Conservation (phyloP, 768 basidiomycete species). For the Tylopilus sp. region DNA sequence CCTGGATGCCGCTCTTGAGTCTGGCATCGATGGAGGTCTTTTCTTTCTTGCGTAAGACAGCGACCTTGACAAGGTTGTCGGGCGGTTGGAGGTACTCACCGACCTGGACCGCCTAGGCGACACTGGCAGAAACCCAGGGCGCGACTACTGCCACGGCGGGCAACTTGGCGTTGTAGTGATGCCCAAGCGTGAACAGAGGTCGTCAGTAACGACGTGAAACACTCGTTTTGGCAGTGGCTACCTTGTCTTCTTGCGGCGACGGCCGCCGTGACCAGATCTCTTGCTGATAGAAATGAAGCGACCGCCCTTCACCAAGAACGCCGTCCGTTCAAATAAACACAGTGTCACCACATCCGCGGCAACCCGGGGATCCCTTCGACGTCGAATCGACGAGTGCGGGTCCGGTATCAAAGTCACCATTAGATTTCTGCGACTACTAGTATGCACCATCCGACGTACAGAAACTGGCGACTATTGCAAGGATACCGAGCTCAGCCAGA, state of each 20-base stretch:
- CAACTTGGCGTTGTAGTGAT: no score
- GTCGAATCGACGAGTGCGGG: neutral
- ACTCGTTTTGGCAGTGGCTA: no score
- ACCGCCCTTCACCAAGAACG: no score
- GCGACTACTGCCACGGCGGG: conserved; percentile 41
- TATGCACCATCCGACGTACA: neutral
- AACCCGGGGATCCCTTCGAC: no score
- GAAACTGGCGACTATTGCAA: neutral
- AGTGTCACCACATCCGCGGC: no score
- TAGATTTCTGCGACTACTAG: no score
- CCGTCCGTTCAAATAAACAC: no score
- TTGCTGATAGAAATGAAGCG: no score
- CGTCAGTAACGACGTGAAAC: no score
- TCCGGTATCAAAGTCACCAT: neutral
- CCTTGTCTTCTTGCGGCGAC: no score
- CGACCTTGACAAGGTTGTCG: conserved; percentile 87
- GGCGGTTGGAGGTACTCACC: conserved; percentile 91
- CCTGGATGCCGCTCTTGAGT: conserved; percentile 86
- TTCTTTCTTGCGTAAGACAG: conserved; percentile 90
- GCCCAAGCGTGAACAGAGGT: no score
- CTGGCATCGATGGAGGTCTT: conserved; percentile 91
- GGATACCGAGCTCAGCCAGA: neutral
- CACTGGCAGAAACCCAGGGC: conserved; percentile 62
- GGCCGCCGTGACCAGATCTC: no score
- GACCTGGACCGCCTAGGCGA: conserved; percentile 81